Percentiles rank a stretch among this genome's conserved stretches.
Conservation (phyloP, 1,139 yeast species). For the Lodderomyces elongisporus region DNA sequence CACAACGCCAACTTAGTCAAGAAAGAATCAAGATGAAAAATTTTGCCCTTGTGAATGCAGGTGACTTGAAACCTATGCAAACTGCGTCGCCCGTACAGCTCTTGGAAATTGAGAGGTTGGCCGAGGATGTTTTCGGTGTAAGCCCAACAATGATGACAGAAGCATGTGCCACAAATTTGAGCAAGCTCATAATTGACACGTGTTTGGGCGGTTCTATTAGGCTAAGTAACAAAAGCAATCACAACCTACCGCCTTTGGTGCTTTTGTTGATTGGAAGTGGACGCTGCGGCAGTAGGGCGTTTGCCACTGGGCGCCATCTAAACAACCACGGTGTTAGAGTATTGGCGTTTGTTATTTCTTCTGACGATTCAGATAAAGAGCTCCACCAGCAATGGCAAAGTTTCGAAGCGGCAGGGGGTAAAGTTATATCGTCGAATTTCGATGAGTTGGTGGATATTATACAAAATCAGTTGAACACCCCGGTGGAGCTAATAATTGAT, state of each 20-base stretch:
- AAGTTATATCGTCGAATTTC: slow-evolving; percentile 33
- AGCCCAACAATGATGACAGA: slow-evolving; percentile 53
- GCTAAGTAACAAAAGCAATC: slow-evolving; percentile 51
- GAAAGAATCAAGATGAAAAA: slow-evolving; percentile 7
- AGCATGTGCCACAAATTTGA: slow-evolving; percentile 65
- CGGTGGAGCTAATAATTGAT: slow-evolving; percentile 74
- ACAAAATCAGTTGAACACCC: slow-evolving; percentile 54
- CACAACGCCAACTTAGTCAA: slow-evolving; percentile 6
- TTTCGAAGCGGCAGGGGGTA: slow-evolving; percentile 48
- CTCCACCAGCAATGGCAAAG: slow-evolving; percentile 43
- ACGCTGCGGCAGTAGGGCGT: slow-evolving; percentile 68
- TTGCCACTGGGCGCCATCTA: slow-evolving; percentile 77
- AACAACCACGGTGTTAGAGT: slow-evolving; percentile 71
- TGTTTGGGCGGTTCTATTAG: slow-evolving; percentile 68
- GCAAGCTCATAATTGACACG: slow-evolving; percentile 49
- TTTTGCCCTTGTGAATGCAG: slow-evolving; percentile 19
- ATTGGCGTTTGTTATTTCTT: slow-evolving; percentile 47
- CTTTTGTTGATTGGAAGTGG: slow-evolving; percentile 69
- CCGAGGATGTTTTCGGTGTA: slow-evolving; percentile 51
- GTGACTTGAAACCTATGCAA: slow-evolving; percentile 36
- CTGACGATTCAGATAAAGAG: slow-evolving; percentile 26
- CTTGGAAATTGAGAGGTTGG: slow-evolving; percentile 67
- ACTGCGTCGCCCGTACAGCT: slow-evolving; percentile 77
- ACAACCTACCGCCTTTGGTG: slow-evolving; percentile 76
- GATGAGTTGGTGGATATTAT: slow-evolving; percentile 27